phyloP scores from a whole-genome alignment of 306 rosid species.

The Oxytropis ochrocephala region DNA sequence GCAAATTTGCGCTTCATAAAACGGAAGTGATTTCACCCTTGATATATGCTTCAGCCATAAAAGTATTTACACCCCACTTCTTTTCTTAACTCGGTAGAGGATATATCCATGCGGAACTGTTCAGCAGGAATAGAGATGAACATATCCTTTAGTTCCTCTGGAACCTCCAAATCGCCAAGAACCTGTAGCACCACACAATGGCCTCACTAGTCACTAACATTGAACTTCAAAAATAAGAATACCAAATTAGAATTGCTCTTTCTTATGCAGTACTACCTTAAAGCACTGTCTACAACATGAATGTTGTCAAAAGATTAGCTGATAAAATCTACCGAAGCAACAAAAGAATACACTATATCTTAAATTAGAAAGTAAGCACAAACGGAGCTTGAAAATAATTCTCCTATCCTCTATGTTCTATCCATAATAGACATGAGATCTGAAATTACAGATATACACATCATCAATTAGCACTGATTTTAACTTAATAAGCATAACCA shows the following conservation, averaged over 20 bases:
- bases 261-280: conserved; percentile 44
- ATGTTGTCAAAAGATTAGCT: neutral
- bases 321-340: neutral
- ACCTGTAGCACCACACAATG: too few species aligned
- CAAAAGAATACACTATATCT: neutral
- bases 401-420: too few species aligned
- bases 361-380: too few species aligned
- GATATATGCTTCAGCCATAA: neutral
- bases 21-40: neutral
- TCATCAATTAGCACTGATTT: too few species aligned
- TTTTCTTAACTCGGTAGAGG: conserved; percentile 75
- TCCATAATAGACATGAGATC: too few species aligned
- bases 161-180: too few species aligned
- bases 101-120: conserved; percentile 71
- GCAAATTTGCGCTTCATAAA: neutral
- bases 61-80: conserved; percentile 39
- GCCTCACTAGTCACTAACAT: conserved; percentile 11
- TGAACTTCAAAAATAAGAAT: neutral
- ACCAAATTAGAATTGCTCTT: neutral
- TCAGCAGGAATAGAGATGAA: conserved; percentile 73
- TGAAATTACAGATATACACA: too few species aligned
- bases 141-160: too few species aligned
- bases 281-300: conserved; percentile 55
- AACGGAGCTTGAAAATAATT: too few species aligned
- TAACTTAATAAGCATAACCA: too few species aligned